Evolutionary conservation across 306 rosid species (phyloP).

Genomic region (Gastrolobium villosum): DNA sequence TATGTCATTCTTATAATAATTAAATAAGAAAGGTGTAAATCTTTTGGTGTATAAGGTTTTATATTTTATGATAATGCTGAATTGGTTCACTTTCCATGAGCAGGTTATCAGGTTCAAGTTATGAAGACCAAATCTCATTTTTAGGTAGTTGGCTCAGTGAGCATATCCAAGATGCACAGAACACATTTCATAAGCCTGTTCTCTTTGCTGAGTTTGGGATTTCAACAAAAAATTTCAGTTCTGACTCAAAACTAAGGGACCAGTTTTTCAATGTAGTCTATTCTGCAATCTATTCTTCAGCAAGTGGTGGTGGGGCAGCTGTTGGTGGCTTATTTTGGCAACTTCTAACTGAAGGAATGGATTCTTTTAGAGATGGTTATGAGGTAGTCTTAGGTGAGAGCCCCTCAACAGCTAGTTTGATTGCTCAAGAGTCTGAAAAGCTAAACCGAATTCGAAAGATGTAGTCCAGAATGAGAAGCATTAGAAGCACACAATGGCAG

Average conservation of each 20-base stretch:
- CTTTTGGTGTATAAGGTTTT: neutral
- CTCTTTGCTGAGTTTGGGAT: slow-evolving; percentile 81
- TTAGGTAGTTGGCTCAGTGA: slow-evolving; percentile 65
- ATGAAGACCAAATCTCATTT: slow-evolving; percentile 66
- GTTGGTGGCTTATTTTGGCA: slow-evolving; percentile 86
- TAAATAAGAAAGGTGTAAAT: neutral
- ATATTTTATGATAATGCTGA: neutral
- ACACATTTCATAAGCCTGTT: slow-evolving; percentile 72
- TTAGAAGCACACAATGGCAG: slow-evolving; percentile 44
- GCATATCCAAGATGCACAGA: slow-evolving; percentile 78
- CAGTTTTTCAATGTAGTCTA: slow-evolving; percentile 62
- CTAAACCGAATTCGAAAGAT: slow-evolving; percentile 63
- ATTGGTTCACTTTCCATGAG: slow-evolving; percentile 16
- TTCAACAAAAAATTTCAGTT: slow-evolving; percentile 52
- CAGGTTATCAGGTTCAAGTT: slow-evolving; percentile 70
- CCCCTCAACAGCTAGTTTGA: slow-evolving; percentile 68
- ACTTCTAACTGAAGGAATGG: slow-evolving; percentile 76
- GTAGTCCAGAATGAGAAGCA: slow-evolving; percentile 59
- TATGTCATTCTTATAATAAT: neutral
- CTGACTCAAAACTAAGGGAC: slow-evolving; percentile 59
- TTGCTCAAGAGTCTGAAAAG: slow-evolving; percentile 68
- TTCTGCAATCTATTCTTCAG: slow-evolving; percentile 70
- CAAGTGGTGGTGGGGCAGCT: slow-evolving; percentile 76
- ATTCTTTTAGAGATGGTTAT: slow-evolving; percentile 77
- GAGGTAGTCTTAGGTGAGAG: slow-evolving; percentile 67